Percentiles rank a stretch among this genome's conserved stretches.
These are phyloP conservation scores for Lasiodiplodia gonubiensis DNA, from an alignment of 2,329 filamentous ascomycete species.

Conservation along the genomic window DNA sequence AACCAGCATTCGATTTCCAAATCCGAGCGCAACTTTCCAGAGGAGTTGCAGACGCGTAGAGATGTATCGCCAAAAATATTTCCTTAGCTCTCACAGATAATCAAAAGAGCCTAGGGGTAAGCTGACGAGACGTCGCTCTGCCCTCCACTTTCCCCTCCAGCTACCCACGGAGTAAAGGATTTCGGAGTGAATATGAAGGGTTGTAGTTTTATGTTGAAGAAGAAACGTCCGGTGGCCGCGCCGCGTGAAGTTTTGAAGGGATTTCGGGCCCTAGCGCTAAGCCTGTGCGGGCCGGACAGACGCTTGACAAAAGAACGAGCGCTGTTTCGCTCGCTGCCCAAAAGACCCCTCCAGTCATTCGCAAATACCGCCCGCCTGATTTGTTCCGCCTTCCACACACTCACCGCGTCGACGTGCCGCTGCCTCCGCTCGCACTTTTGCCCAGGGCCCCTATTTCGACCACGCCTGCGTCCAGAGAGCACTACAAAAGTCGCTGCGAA, in stretches of 20 bases:
- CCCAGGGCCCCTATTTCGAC: background rate
- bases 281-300: background rate
- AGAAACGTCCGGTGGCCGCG: constrained; percentile 38
- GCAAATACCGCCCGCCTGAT: constrained; percentile 20
- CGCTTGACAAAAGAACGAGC: constrained; percentile 28
- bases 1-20: background rate
- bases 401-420: background rate
- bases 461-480: background rate
- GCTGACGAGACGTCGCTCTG: constrained; percentile 61
- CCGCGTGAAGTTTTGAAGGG: constrained; percentile 48
- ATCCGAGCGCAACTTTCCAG: background rate
- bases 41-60: background rate
- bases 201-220: constrained; percentile 47
- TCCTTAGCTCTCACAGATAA: constrained; percentile 51
- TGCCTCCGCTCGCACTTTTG: background rate
- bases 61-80: constrained; percentile 46
- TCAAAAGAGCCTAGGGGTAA: constrained; percentile 63
- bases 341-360: constrained; percentile 9
- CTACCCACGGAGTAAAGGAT: constrained; percentile 63
- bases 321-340: constrained; percentile 28
- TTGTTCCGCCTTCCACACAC: background rate
- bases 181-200: constrained; percentile 71
- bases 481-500: background rate
- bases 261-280: constrained; percentile 28
- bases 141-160: constrained; percentile 74